Conservation (phyloP, 306 rosid species). For the Ceratonia siliqua region DNA sequence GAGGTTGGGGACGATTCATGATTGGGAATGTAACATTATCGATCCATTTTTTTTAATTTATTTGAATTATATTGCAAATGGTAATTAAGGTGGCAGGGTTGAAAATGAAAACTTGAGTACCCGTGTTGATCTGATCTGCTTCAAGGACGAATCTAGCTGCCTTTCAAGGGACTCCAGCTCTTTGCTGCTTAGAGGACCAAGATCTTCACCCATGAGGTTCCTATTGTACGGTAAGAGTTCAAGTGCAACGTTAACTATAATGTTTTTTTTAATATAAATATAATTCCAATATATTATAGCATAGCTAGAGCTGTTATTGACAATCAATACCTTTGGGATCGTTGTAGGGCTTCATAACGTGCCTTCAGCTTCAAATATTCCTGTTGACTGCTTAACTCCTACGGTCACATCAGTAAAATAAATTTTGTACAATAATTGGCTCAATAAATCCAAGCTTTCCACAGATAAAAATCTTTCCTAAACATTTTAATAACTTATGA, state of each 20-base stretch:
- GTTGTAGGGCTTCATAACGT: constrained; percentile 79
- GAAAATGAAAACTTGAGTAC: constrained; percentile 39
- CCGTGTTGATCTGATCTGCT: constrained; percentile 94
- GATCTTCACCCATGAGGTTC: constrained; percentile 97
- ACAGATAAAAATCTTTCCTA: too few relatives aligned
- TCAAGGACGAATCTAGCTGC: constrained; percentile 88
- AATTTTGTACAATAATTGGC: too few relatives aligned
- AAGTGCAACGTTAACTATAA: background rate
- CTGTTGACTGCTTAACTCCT: constrained; percentile 98
- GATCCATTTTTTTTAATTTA: too few relatives aligned
- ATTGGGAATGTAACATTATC: background rate
- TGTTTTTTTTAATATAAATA: background rate
- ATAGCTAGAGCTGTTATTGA: background rate
- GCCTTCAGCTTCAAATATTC: constrained; percentile 98
- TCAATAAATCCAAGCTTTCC: too few relatives aligned
- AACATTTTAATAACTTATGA: too few relatives aligned
- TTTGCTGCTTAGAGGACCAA: constrained; percentile 83
- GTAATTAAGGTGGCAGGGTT: background rate
- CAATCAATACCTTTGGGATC: constrained; percentile 71
- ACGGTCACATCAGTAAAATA: background rate
- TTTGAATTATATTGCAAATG: background rate
- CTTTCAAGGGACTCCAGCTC: constrained; percentile 96
- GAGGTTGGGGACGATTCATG: background rate
- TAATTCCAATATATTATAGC: background rate
- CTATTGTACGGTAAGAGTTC: constrained; percentile 33